These are phyloP conservation scores for Asterionellopsis glacialis DNA, from an alignment of 108 stramenopile species.

Conservation along the genomic window DNA sequence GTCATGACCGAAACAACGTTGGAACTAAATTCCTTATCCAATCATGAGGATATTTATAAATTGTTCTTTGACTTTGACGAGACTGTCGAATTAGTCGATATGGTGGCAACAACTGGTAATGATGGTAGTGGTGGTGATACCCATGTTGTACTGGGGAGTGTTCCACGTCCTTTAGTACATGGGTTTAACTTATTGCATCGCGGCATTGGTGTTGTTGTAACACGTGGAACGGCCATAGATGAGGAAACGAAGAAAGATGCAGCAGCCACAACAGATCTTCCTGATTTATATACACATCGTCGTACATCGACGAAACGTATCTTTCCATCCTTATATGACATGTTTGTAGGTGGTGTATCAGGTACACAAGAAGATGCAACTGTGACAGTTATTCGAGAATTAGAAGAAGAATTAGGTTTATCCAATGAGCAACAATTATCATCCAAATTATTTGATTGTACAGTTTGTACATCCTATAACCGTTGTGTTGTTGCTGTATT, in stretches of 20 bases:
- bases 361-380: slow-evolving; percentile 45
- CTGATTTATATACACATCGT: slow-evolving; percentile 62
- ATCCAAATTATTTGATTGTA: slow-evolving; percentile 46
- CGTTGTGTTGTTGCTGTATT: slow-evolving; percentile 75
- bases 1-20: no score
- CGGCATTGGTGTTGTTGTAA: slow-evolving; percentile 66
- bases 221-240: slow-evolving; percentile 32
- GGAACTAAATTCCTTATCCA: no score
- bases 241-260: neutral
- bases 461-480: slow-evolving; percentile 74
- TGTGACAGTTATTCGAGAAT: slow-evolving; percentile 61
- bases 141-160: slow-evolving; percentile 18
- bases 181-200: slow-evolving; percentile 65
- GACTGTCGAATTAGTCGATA: slow-evolving; percentile 32
- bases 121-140: no score
- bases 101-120: slow-evolving; percentile 28
- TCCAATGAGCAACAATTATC: slow-evolving; percentile 20
- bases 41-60: no score
- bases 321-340: slow-evolving; percentile 77
- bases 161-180: slow-evolving; percentile 70
- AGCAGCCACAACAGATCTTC: neutral
- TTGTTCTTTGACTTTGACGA: no score
- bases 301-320: slow-evolving; percentile 65
- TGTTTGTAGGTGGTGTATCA: slow-evolving; percentile 82
- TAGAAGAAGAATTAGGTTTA: slow-evolving; percentile 74